phyloP scores from a whole-genome alignment of 2,329 filamentous ascomycete genomes.

The Neonectria hederae region DNA sequence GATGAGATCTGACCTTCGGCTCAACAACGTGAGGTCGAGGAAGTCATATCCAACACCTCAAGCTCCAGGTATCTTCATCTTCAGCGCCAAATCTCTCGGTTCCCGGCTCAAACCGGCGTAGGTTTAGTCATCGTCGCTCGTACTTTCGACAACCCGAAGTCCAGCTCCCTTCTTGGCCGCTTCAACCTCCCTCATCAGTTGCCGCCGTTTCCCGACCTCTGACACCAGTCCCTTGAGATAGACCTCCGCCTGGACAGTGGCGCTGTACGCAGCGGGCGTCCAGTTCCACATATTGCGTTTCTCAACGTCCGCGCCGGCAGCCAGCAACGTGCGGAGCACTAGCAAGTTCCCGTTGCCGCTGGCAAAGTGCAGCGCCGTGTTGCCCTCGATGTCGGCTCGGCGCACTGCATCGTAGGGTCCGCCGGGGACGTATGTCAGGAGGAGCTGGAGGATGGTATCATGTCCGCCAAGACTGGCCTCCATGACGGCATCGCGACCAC shows the following conservation, averaged over 20 bases:
- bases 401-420: conserved; percentile 64
- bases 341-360: conserved; percentile 83
- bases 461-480: conserved; percentile 68
- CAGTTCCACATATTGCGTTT: conserved; percentile 80
- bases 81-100: background rate
- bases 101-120: background rate
- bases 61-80: background rate
- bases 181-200: conserved; percentile 49
- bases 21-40: no score
- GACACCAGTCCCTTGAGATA: conserved; percentile 82
- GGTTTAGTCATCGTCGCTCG: conserved; percentile 46
- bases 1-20: background rate
- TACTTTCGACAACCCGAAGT: conserved; percentile 56
- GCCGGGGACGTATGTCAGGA: conserved; percentile 68
- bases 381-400: conserved; percentile 75
- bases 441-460: conserved; percentile 71
- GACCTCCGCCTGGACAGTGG: conserved; percentile 83
- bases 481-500: conserved; percentile 78
- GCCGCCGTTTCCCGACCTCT: conserved; percentile 71
- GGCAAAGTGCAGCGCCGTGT: conserved; percentile 88
- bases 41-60: background rate
- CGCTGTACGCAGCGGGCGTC: conserved; percentile 85
- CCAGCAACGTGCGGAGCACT: conserved; percentile 78
- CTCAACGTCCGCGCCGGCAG: conserved; percentile 79
- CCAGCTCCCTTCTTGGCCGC: conserved; percentile 53